Evolutionary conservation across 805 yeast species (phyloP).

Genomic region (Zygosaccharomyces bisporus): DNA sequence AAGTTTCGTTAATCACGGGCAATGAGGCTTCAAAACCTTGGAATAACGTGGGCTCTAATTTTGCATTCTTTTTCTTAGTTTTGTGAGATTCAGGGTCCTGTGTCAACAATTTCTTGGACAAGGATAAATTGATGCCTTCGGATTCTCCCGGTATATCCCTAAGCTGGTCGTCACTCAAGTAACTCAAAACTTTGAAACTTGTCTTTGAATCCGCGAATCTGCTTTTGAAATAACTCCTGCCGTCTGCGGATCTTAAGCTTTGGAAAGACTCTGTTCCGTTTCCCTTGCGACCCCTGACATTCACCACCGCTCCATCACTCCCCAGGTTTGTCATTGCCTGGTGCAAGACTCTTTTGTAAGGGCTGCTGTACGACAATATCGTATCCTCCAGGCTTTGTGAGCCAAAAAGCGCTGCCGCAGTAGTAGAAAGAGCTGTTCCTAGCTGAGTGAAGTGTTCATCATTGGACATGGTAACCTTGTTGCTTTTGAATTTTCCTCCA

Average conservation of each 20-base stretch:
- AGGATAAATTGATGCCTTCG: background rate
- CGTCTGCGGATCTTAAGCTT: constrained; percentile 33
- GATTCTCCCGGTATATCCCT: constrained; percentile 44
- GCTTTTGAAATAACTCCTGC: constrained; percentile 40
- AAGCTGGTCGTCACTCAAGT: constrained; percentile 60
- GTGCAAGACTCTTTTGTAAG: constrained; percentile 31
- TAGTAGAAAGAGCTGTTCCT: constrained; percentile 50
- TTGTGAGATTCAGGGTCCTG: constrained; percentile 14
- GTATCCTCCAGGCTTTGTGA: constrained; percentile 38
- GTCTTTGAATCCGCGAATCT: constrained; percentile 37
- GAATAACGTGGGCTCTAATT: constrained; percentile 47
- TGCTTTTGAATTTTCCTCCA: background rate
- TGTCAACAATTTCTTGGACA: constrained; percentile 10
- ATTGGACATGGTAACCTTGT: constrained; percentile 22
- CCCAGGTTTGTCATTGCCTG: constrained; percentile 27
- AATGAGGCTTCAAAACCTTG: constrained; percentile 66
- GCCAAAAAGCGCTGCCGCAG: constrained; percentile 53
- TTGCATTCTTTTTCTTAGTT: constrained; percentile 12
- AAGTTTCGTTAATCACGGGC: constrained; percentile 48
- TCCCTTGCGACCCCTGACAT: constrained; percentile 14
- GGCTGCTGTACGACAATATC: constrained; percentile 32
- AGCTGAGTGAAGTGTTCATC: constrained; percentile 36
- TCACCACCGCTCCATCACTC: constrained; percentile 17
- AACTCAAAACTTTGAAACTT: constrained; percentile 46
- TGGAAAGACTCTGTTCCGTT: constrained; percentile 19